phyloP scores from a whole-genome alignment of 371 early-diverging fungal species.

The Mortierella sp. region DNA sequence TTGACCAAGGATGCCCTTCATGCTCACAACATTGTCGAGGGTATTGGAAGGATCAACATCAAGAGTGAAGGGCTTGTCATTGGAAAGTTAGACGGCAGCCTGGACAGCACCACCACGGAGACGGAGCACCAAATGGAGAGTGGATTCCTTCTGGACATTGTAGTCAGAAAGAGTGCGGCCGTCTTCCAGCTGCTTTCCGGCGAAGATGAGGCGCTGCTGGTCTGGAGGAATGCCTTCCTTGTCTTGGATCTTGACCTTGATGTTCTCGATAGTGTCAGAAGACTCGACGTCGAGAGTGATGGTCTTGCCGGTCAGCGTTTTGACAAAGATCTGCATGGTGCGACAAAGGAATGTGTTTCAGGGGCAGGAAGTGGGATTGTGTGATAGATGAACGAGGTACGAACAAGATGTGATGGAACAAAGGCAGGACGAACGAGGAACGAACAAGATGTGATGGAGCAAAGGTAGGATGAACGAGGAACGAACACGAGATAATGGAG shows the following conservation, averaged over 20 bases:
- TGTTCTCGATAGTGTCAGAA: constrained; percentile 94
- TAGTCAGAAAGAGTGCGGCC: constrained; percentile 79
- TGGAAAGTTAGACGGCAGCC: too few species aligned
- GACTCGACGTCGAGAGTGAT: constrained; percentile 98
- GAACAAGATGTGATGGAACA: not conserved
- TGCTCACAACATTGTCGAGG: too few species aligned
- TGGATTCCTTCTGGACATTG: constrained; percentile 84
- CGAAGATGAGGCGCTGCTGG: constrained; percentile 88
- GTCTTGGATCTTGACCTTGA: constrained; percentile 98
- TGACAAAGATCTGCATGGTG: constrained; percentile 65
- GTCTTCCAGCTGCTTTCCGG: constrained; percentile 87
- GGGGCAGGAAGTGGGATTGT: not conserved
- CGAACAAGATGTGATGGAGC: not conserved
- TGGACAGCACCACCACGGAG: constrained; percentile 83
- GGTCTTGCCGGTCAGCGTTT: constrained; percentile 92
- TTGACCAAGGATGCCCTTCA: too few species aligned
- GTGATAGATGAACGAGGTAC: not conserved
- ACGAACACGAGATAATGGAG: not conserved
- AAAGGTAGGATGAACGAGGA: not conserved
- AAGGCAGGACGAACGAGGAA: not conserved
- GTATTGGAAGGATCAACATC: too few species aligned
- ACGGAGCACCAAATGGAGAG: constrained; percentile 89
- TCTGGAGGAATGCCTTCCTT: constrained; percentile 95
- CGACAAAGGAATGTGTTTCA: not conserved
- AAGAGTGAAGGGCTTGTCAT: too few species aligned